Evolutionary conservation across 371 early-diverging fungal species (phyloP), one percentile per base, ranked within the genome.

Genomic region (Rhizopus arrhizus): DNA sequence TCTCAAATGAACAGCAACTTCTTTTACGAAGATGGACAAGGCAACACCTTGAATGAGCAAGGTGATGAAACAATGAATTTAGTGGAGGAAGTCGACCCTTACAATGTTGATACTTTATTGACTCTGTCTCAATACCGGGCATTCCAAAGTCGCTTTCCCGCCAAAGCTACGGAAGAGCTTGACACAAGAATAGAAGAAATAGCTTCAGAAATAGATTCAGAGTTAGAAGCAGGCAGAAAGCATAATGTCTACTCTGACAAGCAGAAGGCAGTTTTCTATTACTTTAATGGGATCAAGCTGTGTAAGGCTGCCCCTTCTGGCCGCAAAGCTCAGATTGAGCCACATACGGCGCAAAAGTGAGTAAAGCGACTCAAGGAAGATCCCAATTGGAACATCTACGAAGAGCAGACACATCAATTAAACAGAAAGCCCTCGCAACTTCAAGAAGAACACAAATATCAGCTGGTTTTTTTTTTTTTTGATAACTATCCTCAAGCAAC

Each of bases 401-500:
- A 36, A 36, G 2, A 36, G 6, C 36, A 36, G 36, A 36, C 6
- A 2, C 6, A 36, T 36, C 6, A 9, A 2, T 36, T 2, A 36
- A 36, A 36, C 11, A 36, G 36, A 36, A 36, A 36, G 36, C 29
- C 38, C 5, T 28, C 41, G 12, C 55, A 42, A 41, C 32, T 41
- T 9, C 12, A 55, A 29, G 42, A 43, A 5, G 40, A 28, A 29
- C 55, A 55, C 55, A 40, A 43, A 22, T 9, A 16, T 42, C 42
- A 43, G 12, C 55, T 55, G 40, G 42, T 55, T n/a, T n/a, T n/a
- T n/a, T n/a, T n/a, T n/a, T n/a, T 55, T 55, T 55, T 51, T 15
- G 51, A 35, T 13, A 34, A 34, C 9, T 13, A 51, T 34, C 51
- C 5, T 12, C 51, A 51, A 16, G 51, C 12, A 5, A 31, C n/a